Evolutionary conservation across 2,329 filamentous ascomycete genomes (phyloP).

Genomic region (Podosphaera xanthii): DNA sequence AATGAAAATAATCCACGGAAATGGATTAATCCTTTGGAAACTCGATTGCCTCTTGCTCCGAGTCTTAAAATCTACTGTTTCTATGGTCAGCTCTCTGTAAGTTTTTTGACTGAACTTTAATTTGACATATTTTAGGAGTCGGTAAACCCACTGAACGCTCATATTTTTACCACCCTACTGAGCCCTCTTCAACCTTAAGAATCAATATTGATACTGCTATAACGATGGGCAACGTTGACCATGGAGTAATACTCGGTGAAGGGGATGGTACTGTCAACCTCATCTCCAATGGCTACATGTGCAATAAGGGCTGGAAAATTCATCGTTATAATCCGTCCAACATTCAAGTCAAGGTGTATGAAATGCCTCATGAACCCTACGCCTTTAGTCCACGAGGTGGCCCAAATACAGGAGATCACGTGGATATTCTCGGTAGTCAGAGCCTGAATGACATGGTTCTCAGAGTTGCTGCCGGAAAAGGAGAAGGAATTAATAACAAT

Average conservation of each 20-base stretch:
- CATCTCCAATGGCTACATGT: constrained; percentile 91
- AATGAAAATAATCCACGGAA: constrained; percentile 59
- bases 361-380: constrained; percentile 95
- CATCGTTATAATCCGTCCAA: constrained; percentile 82
- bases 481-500: constrained; percentile 53
- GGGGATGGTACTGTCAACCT: constrained; percentile 90
- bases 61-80: constrained; percentile 93
- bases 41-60: constrained; percentile 64
- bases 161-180: constrained; percentile 64
- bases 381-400: constrained; percentile 63
- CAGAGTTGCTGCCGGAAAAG: constrained; percentile 64
- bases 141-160: constrained; percentile 82
- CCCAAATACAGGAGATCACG: constrained; percentile 62
- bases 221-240: constrained; percentile 43
- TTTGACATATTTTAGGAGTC: constrained; percentile 24
- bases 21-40: constrained; percentile 90
- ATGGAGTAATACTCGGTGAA: constrained; percentile 85
- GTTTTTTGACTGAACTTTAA: not conserved
- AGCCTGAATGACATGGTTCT: constrained; percentile 81
- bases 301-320: constrained; percentile 79
- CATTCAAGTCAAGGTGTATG: constrained; percentile 59
- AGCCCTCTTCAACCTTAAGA: constrained; percentile 45
- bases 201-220: constrained; percentile 49
- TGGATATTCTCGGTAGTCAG: constrained; percentile 79
- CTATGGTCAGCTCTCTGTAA: constrained; percentile 32